These are phyloP conservation scores for Pythium aquatile DNA, from an alignment of 352 stramenopile genomes.

Conservation along the genomic window DNA sequence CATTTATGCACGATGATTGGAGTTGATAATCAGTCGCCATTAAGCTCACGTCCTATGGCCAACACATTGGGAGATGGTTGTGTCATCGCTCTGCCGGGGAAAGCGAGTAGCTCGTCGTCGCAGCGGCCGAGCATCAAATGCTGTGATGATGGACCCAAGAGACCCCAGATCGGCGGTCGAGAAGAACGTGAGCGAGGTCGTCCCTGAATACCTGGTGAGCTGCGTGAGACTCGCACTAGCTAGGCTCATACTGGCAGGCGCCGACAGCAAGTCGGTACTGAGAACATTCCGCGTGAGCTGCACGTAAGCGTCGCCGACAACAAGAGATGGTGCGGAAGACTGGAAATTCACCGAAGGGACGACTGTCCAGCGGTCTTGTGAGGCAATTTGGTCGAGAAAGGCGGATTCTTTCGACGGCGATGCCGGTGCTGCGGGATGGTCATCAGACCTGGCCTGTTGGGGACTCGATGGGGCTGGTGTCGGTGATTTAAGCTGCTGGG, in stretches of 20 bases:
- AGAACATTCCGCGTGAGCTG: slow-evolving; percentile 28
- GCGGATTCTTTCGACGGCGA: slow-evolving; percentile 1
- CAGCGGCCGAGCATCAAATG: slow-evolving; percentile 13
- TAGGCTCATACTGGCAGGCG: neutral
- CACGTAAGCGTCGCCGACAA: slow-evolving; percentile 21
- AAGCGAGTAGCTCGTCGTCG: slow-evolving; percentile 14
- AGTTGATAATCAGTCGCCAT: neutral
- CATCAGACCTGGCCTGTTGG: neutral
- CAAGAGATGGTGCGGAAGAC: slow-evolving; percentile 6
- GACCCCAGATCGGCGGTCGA: slow-evolving; percentile 20
- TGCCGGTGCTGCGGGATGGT: neutral
- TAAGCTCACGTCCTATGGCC: neutral
- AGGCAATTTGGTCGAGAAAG: slow-evolving; percentile 21
- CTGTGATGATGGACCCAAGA: neutral
- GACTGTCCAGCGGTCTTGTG: slow-evolving; percentile 21
- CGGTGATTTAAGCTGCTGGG: neutral
- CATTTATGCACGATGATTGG: too few relatives aligned
- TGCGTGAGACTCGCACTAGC: neutral
- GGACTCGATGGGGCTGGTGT: neutral
- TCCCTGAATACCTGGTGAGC: slow-evolving; percentile 22
- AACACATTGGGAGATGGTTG: neutral
- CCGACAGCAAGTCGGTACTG: slow-evolving; percentile 23
- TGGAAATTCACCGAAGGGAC: slow-evolving; percentile 14
- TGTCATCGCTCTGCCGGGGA: neutral
- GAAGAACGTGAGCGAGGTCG: slow-evolving; percentile 21